These are phyloP conservation scores for Astrocystis sublimbata DNA, from an alignment of 495 filamentous ascomycete genomes.

Conservation along the genomic window DNA sequence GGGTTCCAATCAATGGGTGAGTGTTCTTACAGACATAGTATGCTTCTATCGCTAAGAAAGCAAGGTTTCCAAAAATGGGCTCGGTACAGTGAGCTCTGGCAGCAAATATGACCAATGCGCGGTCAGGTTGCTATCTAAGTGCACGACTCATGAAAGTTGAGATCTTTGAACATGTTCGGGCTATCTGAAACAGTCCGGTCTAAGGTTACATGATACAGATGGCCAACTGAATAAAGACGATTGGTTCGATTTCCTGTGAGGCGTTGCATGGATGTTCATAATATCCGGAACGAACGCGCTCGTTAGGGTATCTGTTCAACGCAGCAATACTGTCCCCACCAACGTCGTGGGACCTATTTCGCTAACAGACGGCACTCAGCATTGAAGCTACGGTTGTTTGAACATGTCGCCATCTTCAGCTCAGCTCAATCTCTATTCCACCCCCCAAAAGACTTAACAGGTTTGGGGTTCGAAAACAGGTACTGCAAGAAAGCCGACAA, in stretches of 20 bases:
- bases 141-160: not conserved
- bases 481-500: conserved; percentile 12
- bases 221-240: not conserved
- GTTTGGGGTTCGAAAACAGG: not conserved
- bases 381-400: not conserved
- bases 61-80: conserved; percentile 54
- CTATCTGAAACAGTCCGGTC: not conserved
- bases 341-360: not conserved
- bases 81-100: conserved; percentile 50
- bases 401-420: not conserved
- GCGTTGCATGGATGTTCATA: not conserved
- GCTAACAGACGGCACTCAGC: not conserved
- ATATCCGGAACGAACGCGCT: conserved; percentile 1
- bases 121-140: not conserved
- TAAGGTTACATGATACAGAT: not conserved
- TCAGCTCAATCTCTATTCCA: not conserved
- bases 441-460: conserved; percentile 2
- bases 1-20: conserved; percentile 50
- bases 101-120: conserved; percentile 28
- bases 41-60: not conserved
- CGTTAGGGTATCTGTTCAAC: not conserved
- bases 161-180: not conserved
- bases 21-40: conserved; percentile 5
- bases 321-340: not conserved
- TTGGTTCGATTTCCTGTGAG: not conserved